Percentiles rank a stretch among this genome's conserved stretches.
phyloP scores from a whole-genome alignment of 192 early-diverging fungal species.

The Backusella mclennaniae region DNA sequence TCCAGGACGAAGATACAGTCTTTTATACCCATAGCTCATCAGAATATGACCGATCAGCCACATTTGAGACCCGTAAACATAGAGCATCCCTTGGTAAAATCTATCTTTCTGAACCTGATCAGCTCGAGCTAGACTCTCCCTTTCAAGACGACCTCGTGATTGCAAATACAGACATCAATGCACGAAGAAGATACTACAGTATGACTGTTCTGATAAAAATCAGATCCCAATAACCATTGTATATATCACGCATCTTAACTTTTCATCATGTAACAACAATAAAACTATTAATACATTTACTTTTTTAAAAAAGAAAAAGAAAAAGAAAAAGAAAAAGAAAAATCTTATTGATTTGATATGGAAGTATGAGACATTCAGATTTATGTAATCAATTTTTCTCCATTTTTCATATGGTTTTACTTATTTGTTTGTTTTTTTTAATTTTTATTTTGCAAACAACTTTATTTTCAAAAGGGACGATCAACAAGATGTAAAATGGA shows the following conservation, averaged over 20 bases:
- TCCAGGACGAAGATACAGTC: constrained; percentile 1
- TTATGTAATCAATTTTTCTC: not conserved
- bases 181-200: not conserved
- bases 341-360: not conserved
- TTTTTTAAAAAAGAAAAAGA: not conserved
- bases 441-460: no score
- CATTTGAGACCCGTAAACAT: not conserved
- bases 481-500: not conserved
- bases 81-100: not conserved
- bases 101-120: constrained; percentile 8
- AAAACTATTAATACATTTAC: not conserved
- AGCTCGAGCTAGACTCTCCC: not conserved
- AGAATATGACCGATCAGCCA: constrained; percentile 20
- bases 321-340: not conserved
- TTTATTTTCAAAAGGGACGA: not conserved
- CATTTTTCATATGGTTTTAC: not conserved
- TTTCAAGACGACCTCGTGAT: not conserved
- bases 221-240: not conserved
- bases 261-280: not conserved
- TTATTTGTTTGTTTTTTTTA: not conserved
- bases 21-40: constrained; percentile 21
- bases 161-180: not conserved
- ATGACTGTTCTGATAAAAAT: not conserved
- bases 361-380: not conserved
- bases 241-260: not conserved